These are phyloP conservation scores for Mycena kentingensis DNA, from an alignment of 768 basidiomycete genomes.

Conservation along the genomic window DNA sequence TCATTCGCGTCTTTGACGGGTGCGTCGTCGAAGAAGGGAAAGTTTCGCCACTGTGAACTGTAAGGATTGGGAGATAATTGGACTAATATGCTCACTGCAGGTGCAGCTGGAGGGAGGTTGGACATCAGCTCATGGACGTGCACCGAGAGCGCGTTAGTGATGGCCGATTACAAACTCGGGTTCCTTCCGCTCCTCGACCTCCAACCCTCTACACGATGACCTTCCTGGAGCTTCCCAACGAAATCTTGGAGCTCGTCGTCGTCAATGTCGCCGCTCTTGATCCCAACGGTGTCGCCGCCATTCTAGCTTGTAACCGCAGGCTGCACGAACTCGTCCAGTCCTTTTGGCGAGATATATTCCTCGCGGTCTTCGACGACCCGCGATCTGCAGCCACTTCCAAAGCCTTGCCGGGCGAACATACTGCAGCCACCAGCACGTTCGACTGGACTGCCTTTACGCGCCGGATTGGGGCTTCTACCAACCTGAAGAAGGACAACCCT, in stretches of 20 bases:
- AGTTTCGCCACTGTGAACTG: conserved; percentile 73
- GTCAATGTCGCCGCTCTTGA: conserved; percentile 18
- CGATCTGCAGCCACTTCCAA: conserved; percentile 33
- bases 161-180: too few species aligned
- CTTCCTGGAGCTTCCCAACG: conserved; percentile 32
- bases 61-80: background rate
- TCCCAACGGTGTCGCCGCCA: conserved; percentile 29
- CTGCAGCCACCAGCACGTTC: too few species aligned
- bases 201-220: conserved; percentile 8
- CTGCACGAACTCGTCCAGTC: conserved; percentile 41
- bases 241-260: conserved; percentile 44
- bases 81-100: conserved; percentile 23
- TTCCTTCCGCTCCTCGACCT: background rate
- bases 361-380: conserved; percentile 54
- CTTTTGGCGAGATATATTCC: conserved; percentile 51
- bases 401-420: too few species aligned
- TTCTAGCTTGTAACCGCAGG: conserved; percentile 37
- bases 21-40: conserved; percentile 83
- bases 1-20: conserved; percentile 82
- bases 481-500: conserved; percentile 5
- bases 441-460: conserved; percentile 18
- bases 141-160: too few species aligned
- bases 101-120: conserved; percentile 24
- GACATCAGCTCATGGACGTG: conserved; percentile 24
- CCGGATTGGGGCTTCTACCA: conserved; percentile 11